phyloP scores from a whole-genome alignment of 208 protist species.

The Trichomonas tenax region DNA sequence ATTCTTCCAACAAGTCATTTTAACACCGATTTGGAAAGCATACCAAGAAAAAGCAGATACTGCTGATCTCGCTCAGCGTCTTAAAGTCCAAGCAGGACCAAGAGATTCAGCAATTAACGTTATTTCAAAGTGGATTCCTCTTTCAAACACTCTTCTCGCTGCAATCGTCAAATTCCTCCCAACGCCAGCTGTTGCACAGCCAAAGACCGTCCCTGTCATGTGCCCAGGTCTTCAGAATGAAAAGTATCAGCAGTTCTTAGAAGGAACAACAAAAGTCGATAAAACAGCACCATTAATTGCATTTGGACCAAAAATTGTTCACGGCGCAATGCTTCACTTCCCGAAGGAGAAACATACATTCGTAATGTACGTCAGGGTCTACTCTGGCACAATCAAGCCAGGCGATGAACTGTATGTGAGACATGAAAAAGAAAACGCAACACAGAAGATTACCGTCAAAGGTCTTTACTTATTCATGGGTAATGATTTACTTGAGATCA shows the following conservation, averaged over 20 bases:
- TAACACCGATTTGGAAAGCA: slow-evolving; percentile 20
- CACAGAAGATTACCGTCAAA: neutral
- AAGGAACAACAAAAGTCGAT: neutral
- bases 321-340: neutral
- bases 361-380: slow-evolving; percentile 15
- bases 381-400: neutral
- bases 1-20: slow-evolving; percentile 17
- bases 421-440: neutral
- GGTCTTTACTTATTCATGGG: slow-evolving; percentile 25
- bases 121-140: neutral
- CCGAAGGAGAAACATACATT: neutral
- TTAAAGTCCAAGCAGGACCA: neutral
- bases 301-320: slow-evolving; percentile 16
- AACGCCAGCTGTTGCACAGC: neutral
- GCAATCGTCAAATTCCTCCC: neutral
- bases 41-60: neutral
- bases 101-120: neutral
- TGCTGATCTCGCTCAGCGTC: neutral
- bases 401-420: neutral
- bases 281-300: neutral
- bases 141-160: neutral
- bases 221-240: neutral
- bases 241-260: neutral
- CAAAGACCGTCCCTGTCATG: neutral
- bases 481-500: neutral